Conservation (phyloP, 345 rosid genomes). For the Sonneratia alba region DNA sequence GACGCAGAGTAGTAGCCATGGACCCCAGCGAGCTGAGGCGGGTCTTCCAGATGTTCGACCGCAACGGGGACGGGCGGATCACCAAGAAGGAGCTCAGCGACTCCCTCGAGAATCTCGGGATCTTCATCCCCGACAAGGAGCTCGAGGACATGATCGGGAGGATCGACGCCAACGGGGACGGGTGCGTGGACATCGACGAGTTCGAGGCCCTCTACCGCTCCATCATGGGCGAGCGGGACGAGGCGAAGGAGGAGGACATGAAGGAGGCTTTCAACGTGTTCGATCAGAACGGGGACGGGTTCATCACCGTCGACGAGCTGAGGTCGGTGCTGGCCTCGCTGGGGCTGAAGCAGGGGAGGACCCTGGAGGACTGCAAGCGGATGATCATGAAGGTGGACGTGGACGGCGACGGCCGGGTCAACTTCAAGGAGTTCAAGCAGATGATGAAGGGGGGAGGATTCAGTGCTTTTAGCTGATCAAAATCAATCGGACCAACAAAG, state of each 20-base stretch:
- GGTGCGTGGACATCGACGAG: constrained; percentile 51
- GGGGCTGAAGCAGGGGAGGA: constrained; percentile 70
- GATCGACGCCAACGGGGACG: constrained; percentile 19
- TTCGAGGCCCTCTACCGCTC: constrained; percentile 51
- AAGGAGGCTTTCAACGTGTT: constrained; percentile 83
- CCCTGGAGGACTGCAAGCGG: constrained; percentile 57
- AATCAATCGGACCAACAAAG: no score
- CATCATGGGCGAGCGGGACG: constrained; percentile 44
- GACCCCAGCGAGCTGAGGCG: constrained; percentile 43
- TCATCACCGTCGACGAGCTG: constrained; percentile 69
- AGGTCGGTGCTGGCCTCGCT: constrained; percentile 56
- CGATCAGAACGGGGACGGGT: constrained; percentile 81
- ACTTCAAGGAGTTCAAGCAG: constrained; percentile 31
- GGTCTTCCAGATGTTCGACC: constrained; percentile 79
- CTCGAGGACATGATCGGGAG: constrained; percentile 23
- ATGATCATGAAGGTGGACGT: constrained; percentile 76
- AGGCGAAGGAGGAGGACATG: constrained; percentile 47
- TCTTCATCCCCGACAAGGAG: constrained; percentile 52
- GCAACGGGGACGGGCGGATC: constrained; percentile 66
- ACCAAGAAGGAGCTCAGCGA: constrained; percentile 52
- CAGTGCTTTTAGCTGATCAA: constrained; percentile 10
- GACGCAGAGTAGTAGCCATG: constrained; percentile 17
- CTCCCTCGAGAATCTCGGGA: constrained; percentile 60
- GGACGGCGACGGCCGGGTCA: constrained; percentile 85
- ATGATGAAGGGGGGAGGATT: constrained; percentile 37